Percentiles rank a stretch among this genome's conserved stretches.
phyloP scores from a whole-genome alignment of 805 yeast species.

The Wickerhamiella australiensis region DNA sequence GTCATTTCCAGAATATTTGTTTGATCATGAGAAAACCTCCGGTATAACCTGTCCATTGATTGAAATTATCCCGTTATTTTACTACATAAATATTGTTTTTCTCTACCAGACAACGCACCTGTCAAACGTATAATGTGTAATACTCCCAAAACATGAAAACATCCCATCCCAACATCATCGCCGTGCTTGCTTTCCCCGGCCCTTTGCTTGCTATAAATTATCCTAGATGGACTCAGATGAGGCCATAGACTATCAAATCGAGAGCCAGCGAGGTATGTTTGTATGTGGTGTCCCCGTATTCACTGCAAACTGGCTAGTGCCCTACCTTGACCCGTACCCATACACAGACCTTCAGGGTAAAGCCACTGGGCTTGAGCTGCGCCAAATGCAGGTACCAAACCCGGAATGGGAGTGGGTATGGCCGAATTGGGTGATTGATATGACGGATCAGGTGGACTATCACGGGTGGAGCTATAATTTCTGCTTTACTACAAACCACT shows the following conservation, averaged over 20 bases:
- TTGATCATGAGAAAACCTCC: too few relatives aligned
- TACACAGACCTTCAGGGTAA: conserved; percentile 28
- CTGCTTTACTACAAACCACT: conserved; percentile 35
- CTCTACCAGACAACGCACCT: too few relatives aligned
- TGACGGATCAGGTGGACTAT: conserved; percentile 62
- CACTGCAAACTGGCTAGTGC: conserved; percentile 28
- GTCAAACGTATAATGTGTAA: not conserved
- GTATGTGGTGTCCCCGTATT: conserved; percentile 31
- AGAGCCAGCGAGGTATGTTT: conserved; percentile 33
- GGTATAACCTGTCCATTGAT: too few relatives aligned
- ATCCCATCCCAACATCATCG: not conserved
- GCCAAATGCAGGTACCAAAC: conserved; percentile 38
- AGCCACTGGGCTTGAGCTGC: conserved; percentile 21
- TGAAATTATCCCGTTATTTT: too few relatives aligned
- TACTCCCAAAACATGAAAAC: not conserved
- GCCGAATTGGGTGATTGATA: conserved; percentile 61
- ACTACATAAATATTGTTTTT: too few relatives aligned
- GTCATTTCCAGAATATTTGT: too few relatives aligned
- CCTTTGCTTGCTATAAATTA: not conserved
- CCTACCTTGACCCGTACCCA: conserved; percentile 29
- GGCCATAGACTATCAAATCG: conserved; percentile 27
- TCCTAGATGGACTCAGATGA: conserved; percentile 2
- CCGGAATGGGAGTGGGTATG: conserved; percentile 55
- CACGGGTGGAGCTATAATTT: conserved; percentile 73
- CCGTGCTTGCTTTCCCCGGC: not conserved